These are phyloP conservation scores for Phaeolepiota aurea DNA, from an alignment of 768 basidiomycete genomes.

Conservation along the genomic window DNA sequence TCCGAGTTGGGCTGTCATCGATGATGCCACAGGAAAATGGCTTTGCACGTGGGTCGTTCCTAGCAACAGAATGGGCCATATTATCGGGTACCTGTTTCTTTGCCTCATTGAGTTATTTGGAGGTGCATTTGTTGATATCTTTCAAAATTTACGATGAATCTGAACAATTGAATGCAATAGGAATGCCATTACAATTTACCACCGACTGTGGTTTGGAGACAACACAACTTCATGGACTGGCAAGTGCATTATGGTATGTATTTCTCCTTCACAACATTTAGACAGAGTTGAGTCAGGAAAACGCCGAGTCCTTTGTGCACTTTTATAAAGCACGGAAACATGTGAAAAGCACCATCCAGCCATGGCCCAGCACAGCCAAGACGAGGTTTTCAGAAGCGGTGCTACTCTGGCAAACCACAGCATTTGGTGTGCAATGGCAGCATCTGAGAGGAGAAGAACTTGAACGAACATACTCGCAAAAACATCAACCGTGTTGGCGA, in stretches of 20 bases:
- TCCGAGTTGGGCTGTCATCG: slow-evolving; percentile 18
- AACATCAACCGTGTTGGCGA: too few relatives aligned
- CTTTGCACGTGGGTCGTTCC: slow-evolving; percentile 20
- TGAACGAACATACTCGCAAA: too few relatives aligned
- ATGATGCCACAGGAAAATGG: slow-evolving; percentile 14
- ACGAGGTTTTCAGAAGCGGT: too few relatives aligned
- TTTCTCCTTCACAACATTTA: too few relatives aligned
- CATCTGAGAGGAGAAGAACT: too few relatives aligned
- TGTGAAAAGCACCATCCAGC: too few relatives aligned
- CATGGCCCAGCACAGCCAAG: too few relatives aligned
- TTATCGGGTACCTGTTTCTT: slow-evolving; percentile 18
- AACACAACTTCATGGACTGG: slow-evolving; percentile 18
- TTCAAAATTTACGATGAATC: background rate
- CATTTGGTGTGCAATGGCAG: too few relatives aligned
- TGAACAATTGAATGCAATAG: slow-evolving; percentile 9
- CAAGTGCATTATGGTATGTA: slow-evolving; percentile 20
- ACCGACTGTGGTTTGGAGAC: slow-evolving; percentile 30
- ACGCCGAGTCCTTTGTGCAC: too few relatives aligned
- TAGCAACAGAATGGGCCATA: slow-evolving; percentile 15
- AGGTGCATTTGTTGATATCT: background rate
- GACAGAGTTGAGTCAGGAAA: too few relatives aligned
- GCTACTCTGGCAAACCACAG: too few relatives aligned
- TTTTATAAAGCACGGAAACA: too few relatives aligned
- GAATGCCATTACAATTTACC: slow-evolving; percentile 22
- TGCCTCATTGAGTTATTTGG: slow-evolving; percentile 4